These are phyloP conservation scores for Crucihimalaya himalaica DNA, from an alignment of 345 rosid species.

Conservation along the genomic window DNA sequence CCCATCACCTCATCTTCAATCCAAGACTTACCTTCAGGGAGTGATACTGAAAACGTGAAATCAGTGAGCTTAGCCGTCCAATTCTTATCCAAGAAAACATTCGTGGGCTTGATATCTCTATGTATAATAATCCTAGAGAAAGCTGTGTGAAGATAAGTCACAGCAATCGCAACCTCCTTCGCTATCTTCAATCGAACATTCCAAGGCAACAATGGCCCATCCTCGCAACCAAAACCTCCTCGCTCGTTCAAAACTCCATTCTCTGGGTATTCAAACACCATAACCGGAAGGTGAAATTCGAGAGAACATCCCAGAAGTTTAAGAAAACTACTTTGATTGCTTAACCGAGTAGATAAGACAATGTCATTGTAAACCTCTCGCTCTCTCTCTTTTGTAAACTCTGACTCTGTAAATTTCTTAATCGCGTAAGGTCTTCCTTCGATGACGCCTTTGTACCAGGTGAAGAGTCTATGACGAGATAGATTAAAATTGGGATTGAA, in stretches of 20 bases:
- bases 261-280: slow-evolving; percentile 6
- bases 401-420: background rate
- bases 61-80: slow-evolving; percentile 13
- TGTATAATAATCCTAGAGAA: slow-evolving; percentile 4
- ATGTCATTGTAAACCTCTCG: slow-evolving; percentile 8
- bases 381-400: background rate
- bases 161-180: background rate
- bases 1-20: slow-evolving; percentile 16
- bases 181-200: slow-evolving; percentile 11
- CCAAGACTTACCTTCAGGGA: slow-evolving; percentile 16
- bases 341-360: background rate
- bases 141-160: slow-evolving; percentile 19
- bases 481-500: background rate
- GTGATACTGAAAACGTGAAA: background rate
- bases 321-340: slow-evolving; percentile 4
- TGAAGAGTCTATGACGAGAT: background rate
- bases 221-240: background rate
- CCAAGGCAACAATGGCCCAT: background rate
- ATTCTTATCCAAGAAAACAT: slow-evolving; percentile 19
- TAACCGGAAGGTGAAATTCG: background rate
- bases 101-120: slow-evolving; percentile 6
- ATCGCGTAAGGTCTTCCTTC: background rate
- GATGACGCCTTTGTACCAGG: background rate
- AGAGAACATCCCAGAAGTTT: slow-evolving; percentile 6
- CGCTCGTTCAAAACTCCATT: background rate